Evolutionary conservation across 228 moss, liverwort and hornwort genomes (phyloP).

Genomic region (Sphagnum magellanicum): DNA sequence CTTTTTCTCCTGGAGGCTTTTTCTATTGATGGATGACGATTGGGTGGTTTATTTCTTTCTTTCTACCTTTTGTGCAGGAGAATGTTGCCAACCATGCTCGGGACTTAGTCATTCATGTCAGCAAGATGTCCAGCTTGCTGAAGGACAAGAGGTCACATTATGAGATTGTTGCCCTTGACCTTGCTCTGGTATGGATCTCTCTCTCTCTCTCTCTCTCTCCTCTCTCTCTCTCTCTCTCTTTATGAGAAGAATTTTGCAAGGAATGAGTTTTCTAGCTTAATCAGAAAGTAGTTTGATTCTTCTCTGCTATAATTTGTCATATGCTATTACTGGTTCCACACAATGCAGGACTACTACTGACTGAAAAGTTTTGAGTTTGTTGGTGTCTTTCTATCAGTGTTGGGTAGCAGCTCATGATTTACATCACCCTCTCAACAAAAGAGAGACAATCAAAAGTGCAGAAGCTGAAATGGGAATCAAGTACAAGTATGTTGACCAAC

Average conservation of each 20-base stretch:
- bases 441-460: conserved; percentile 16
- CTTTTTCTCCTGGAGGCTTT: conserved; percentile 2
- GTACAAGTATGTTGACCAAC: conserved; percentile 13
- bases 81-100: conserved; percentile 19
- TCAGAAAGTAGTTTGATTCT: neutral
- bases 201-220: neutral
- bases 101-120: conserved; percentile 19
- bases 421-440: conserved; percentile 25
- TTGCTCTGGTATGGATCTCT: conserved; percentile 17
- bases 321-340: neutral
- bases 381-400: conserved; percentile 15
- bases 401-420: conserved; percentile 49
- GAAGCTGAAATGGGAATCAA: conserved; percentile 10
- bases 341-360: neutral
- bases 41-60: neutral
- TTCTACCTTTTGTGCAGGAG: conserved; percentile 12
- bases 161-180: conserved; percentile 35
- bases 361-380: neutral
- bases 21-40: neutral
- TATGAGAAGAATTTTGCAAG: neutral
- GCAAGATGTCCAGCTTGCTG: conserved; percentile 7
- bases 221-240: neutral
- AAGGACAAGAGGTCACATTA: conserved; percentile 9
- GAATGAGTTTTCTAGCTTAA: neutral
- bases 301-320: neutral